Percentiles rank a stretch among this genome's conserved stretches.
These are phyloP conservation scores for Gloeophyllum trabeum DNA, from an alignment of 768 basidiomycete genomes.

Conservation along the genomic window DNA sequence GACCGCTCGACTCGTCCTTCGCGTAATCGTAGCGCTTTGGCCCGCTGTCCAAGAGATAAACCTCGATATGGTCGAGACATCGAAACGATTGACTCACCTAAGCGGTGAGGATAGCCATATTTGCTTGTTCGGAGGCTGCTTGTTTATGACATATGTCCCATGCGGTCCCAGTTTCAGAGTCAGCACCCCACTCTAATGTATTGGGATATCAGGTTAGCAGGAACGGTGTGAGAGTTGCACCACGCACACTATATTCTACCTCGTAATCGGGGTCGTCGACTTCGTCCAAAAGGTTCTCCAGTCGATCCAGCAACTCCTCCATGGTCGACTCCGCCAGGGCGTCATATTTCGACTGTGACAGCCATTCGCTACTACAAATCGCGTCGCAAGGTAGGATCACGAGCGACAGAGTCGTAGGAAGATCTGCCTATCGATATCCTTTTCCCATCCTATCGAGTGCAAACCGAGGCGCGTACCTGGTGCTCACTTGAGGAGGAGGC, in stretches of 20 bases:
- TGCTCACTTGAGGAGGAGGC: conserved; percentile 7
- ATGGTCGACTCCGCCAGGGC: conserved; percentile 64
- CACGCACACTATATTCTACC: conserved; percentile 79
- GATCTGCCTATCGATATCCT: no score
- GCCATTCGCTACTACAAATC: conserved; percentile 20
- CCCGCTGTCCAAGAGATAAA: conserved; percentile 38
- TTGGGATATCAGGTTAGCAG: not conserved
- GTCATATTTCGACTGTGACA: conserved; percentile 64
- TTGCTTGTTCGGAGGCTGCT: conserved; percentile 95
- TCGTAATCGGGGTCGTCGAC: conserved; percentile 49
- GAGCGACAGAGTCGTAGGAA: no score
- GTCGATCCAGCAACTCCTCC: conserved; percentile 59
- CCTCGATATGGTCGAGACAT: not conserved
- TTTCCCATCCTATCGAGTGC: no score
- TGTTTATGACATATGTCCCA: conserved; percentile 93
- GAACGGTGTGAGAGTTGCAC: not conserved
- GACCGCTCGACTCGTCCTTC: conserved; percentile 18
- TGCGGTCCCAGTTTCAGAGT: conserved; percentile 66
- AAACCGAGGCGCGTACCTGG: conserved; percentile 6
- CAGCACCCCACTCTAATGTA: conserved; percentile 75
- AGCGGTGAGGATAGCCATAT: conserved; percentile 90
- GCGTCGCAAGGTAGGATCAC: no score
- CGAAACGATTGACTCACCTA: conserved; percentile 38
- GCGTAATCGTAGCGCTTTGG: conserved; percentile 85
- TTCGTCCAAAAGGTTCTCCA: conserved; percentile 65